phyloP scores from a whole-genome alignment of 2,329 filamentous ascomycete species.

The Zopfia rhizophila region DNA sequence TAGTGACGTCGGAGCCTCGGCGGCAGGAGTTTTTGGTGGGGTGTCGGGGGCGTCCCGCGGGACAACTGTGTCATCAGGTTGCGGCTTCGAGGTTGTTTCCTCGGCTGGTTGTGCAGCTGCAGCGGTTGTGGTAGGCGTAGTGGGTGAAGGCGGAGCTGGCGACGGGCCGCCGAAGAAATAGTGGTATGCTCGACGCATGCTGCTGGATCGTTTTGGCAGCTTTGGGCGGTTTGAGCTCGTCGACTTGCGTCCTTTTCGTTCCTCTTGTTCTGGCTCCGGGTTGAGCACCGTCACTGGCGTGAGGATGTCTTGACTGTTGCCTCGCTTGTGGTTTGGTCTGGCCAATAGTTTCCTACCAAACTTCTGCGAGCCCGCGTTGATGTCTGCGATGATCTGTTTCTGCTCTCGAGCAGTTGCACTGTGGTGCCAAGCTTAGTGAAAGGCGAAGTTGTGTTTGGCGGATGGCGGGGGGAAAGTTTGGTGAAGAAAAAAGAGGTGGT shows the following conservation, averaged over 20 bases:
- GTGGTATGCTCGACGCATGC: conserved; percentile 53
- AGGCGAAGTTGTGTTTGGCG: conserved; percentile 12
- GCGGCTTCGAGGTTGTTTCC: conserved; percentile 24
- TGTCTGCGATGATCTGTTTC: conserved; percentile 52
- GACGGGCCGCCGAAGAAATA: conserved; percentile 49
- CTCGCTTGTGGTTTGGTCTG: conserved; percentile 32
- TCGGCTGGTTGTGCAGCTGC: conserved; percentile 34
- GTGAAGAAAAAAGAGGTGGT: conserved; percentile 27
- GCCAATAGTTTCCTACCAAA: conserved; percentile 45
- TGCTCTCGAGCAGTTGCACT: conserved; percentile 49
- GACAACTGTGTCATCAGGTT: conserved; percentile 22
- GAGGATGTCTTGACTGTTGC: conserved; percentile 37
- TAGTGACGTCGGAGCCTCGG: neutral
- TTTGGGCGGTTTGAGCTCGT: conserved; percentile 42
- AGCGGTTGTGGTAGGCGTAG: conserved; percentile 32
- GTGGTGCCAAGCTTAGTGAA: conserved; percentile 10
- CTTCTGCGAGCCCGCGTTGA: conserved; percentile 50
- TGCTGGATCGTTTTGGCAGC: conserved; percentile 50
- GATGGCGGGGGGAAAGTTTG: conserved; percentile 5
- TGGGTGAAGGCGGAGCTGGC: conserved; percentile 30
- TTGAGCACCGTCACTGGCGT: conserved; percentile 40
- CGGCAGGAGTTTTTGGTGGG: conserved; percentile 44
- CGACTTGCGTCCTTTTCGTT: conserved; percentile 46
- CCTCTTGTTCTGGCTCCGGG: conserved; percentile 36
- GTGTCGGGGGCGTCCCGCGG: conserved; percentile 43